A percentile compares a stretch with the other conserved stretches of the same genome.
These are phyloP conservation scores for Fragaria vesca DNA, from an alignment of 306 rosid species.

Conservation along the genomic window DNA sequence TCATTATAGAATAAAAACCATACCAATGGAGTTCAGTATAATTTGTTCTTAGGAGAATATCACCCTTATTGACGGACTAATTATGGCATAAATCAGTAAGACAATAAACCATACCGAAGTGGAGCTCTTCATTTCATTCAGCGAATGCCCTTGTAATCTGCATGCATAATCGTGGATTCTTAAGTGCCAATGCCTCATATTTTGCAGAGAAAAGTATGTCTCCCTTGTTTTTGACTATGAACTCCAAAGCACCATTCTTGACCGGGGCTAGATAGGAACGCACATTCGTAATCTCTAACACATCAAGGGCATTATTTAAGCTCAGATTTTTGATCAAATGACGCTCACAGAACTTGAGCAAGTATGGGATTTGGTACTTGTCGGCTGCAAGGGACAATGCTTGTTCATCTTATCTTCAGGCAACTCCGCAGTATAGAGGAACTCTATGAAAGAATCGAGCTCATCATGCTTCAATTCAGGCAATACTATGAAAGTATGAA, in stretches of 20 bases:
- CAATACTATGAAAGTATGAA: background rate
- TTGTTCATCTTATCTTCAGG: constrained; percentile 44
- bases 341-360: constrained; percentile 49
- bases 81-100: background rate
- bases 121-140: background rate
- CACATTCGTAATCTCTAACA: background rate
- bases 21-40: background rate
- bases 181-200: constrained; percentile 54
- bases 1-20: too few relatives aligned
- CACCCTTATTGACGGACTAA: background rate
- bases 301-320: background rate
- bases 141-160: background rate
- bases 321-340: constrained; percentile 17
- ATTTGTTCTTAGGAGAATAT: background rate
- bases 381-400: constrained; percentile 62
- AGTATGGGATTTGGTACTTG: constrained; percentile 57
- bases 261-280: background rate
- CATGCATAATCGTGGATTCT: constrained; percentile 52
- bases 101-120: background rate
- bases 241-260: constrained; percentile 22
- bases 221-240: constrained; percentile 46
- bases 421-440: constrained; percentile 56
- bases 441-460: constrained; percentile 56
- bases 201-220: constrained; percentile 43
- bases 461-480: constrained; percentile 57